Conservation (phyloP, 1,284 basidiomycete species). For the Cryptococcus sp. region DNA sequence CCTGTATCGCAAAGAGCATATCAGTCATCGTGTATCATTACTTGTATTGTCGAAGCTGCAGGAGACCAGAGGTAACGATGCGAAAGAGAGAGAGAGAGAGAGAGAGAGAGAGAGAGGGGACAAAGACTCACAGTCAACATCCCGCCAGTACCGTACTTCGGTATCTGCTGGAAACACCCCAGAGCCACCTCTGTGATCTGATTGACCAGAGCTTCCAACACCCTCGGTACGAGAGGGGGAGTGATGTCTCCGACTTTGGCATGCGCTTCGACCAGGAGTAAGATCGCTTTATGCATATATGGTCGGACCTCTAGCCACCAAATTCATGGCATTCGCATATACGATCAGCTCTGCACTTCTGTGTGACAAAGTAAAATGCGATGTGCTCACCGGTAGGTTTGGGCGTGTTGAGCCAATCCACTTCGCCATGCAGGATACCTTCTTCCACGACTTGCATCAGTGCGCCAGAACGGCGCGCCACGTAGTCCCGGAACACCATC, state of each 20-base stretch:
- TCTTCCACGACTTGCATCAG: slow-evolving; percentile 71
- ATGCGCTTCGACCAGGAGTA: slow-evolving; percentile 88
- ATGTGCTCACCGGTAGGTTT: slow-evolving; percentile 73
- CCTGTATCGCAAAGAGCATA: slow-evolving; percentile 57
- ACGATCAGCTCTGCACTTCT: neutral
- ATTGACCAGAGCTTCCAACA: slow-evolving; percentile 79
- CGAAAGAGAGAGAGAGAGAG: neutral
- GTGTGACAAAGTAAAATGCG: neutral
- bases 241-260: slow-evolving; percentile 83
- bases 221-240: slow-evolving; percentile 75
- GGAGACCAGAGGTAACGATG: neutral
- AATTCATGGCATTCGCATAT: neutral
- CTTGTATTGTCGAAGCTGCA: neutral
- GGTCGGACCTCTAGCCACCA: slow-evolving; percentile 75
- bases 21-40: too few relatives aligned
- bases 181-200: slow-evolving; percentile 79
- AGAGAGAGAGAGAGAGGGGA: slow-evolving; percentile 10
- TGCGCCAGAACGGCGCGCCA: slow-evolving; percentile 71
- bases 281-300: slow-evolving; percentile 88
- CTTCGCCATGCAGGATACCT: slow-evolving; percentile 75
- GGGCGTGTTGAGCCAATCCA: slow-evolving; percentile 90
- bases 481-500: slow-evolving; percentile 82
- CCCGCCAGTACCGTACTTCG: slow-evolving; percentile 92
- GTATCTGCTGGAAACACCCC: slow-evolving; percentile 79
- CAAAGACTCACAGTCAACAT: slow-evolving; percentile 79